These are phyloP conservation scores for Hymenoscyphus linearis DNA, from an alignment of 2,329 filamentous ascomycete species.

Conservation along the genomic window DNA sequence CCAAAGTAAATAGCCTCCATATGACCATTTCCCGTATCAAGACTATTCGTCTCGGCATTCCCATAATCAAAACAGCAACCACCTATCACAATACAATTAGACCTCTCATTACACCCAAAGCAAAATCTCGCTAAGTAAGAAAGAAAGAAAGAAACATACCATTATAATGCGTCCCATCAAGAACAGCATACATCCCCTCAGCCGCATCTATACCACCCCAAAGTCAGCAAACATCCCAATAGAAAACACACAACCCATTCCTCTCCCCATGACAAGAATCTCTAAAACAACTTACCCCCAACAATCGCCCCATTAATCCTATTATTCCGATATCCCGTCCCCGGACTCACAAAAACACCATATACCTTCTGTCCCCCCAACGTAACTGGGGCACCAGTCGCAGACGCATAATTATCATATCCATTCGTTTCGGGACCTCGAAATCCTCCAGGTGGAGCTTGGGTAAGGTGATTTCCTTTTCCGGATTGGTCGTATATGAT, in stretches of 20 bases:
- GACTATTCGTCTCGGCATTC: constrained; percentile 48
- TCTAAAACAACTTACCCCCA: constrained; percentile 25
- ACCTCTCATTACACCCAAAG: no score
- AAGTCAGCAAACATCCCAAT: no score
- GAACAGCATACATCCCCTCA: constrained; percentile 55
- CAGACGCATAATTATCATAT: constrained; percentile 55
- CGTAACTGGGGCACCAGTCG: constrained; percentile 55
- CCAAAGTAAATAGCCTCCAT: constrained; percentile 69
- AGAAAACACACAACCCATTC: no score
- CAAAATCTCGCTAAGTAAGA: no score
- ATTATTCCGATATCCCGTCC: constrained; percentile 60
- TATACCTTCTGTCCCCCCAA: constrained; percentile 58
- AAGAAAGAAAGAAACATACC: constrained; percentile 20
- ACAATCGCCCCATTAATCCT: constrained; percentile 45
- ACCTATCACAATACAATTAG: no score
- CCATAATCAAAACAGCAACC: constrained; percentile 55
- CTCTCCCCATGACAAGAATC: no score
- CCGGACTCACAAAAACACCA: constrained; percentile 56
- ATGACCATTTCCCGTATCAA: constrained; percentile 55
- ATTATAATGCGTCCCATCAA: constrained; percentile 58
- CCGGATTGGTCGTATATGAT: constrained; percentile 64
- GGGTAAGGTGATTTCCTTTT: constrained; percentile 55
- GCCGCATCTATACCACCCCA: constrained; percentile 41
- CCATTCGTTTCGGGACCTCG: constrained; percentile 49
- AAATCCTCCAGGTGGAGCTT: constrained; percentile 54